These are phyloP conservation scores for Lodderomyces jiufengensis DNA, from an alignment of 1,139 yeast genomes.

Conservation along the genomic window DNA sequence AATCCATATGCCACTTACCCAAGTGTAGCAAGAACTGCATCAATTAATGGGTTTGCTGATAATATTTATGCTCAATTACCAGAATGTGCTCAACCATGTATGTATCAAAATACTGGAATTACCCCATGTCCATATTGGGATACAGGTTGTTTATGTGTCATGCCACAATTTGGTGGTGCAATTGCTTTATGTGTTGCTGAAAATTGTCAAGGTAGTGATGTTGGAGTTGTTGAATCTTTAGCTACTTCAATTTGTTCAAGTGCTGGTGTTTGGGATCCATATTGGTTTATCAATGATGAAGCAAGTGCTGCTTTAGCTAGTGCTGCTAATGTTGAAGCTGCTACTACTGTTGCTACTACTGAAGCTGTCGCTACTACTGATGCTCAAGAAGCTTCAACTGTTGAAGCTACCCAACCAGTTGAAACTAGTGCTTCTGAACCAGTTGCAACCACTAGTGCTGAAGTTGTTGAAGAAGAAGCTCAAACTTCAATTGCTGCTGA, in stretches of 20 bases:
- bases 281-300: constrained; percentile 25
- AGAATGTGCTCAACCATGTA: constrained; percentile 27
- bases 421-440: constrained; percentile 4
- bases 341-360: neutral
- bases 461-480: neutral
- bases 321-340: constrained; percentile 21
- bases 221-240: constrained; percentile 19
- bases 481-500: constrained; percentile 1
- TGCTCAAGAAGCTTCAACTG: constrained; percentile 7
- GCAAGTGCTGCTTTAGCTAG: constrained; percentile 29
- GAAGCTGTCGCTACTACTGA: constrained; percentile 9
- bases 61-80: constrained; percentile 27
- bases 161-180: constrained; percentile 25
- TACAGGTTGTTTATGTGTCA: constrained; percentile 35
- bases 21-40: constrained; percentile 36
- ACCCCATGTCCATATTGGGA: constrained; percentile 41
- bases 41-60: constrained; percentile 41
- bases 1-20: constrained; percentile 26
- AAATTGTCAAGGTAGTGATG: constrained; percentile 22
- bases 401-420: constrained; percentile 9
- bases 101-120: constrained; percentile 19
- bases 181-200: constrained; percentile 28
- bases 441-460: constrained; percentile 4
- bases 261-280: constrained; percentile 23
- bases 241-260: constrained; percentile 24